These are phyloP conservation scores for Taiozyma sp. DNA, from an alignment of 1,139 yeast genomes.

Conservation along the genomic window DNA sequence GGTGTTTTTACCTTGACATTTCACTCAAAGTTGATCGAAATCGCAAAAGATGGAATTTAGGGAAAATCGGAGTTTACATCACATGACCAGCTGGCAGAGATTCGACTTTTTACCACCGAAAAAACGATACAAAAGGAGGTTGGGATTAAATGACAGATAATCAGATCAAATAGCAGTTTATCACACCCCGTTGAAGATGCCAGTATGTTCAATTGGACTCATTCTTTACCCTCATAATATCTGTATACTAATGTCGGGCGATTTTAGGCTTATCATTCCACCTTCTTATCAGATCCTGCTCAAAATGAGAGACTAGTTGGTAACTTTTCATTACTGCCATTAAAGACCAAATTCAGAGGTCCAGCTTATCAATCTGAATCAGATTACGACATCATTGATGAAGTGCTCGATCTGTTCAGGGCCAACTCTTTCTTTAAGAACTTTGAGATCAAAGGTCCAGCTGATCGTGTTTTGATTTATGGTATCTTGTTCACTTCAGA, in stretches of 20 bases:
- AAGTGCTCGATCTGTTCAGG: conserved; percentile 82
- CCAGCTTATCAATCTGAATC: conserved; percentile 82
- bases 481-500: conserved; percentile 92
- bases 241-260: background rate
- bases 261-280: conserved; percentile 79
- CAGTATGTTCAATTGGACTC: background rate
- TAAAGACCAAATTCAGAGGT: conserved; percentile 81
- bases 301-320: conserved; percentile 44
- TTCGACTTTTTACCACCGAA: background rate
- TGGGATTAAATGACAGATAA: background rate
- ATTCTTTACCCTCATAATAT: background rate
- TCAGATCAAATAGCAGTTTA: background rate
- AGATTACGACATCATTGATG: conserved; percentile 91
- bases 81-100: background rate
- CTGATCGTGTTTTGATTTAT: conserved; percentile 91
- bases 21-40: background rate
- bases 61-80: background rate
- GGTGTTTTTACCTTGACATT: background rate
- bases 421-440: conserved; percentile 96
- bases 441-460: conserved; percentile 94
- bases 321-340: conserved; percentile 77
- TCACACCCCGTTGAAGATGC: background rate
- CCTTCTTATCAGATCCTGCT: conserved; percentile 65
- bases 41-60: background rate
- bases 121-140: background rate